Percentiles rank a stretch among this genome's conserved stretches.
Evolutionary conservation across 2,329 filamentous ascomycete genomes (phyloP).

Genomic region (Aspergillus eucalypticola): DNA sequence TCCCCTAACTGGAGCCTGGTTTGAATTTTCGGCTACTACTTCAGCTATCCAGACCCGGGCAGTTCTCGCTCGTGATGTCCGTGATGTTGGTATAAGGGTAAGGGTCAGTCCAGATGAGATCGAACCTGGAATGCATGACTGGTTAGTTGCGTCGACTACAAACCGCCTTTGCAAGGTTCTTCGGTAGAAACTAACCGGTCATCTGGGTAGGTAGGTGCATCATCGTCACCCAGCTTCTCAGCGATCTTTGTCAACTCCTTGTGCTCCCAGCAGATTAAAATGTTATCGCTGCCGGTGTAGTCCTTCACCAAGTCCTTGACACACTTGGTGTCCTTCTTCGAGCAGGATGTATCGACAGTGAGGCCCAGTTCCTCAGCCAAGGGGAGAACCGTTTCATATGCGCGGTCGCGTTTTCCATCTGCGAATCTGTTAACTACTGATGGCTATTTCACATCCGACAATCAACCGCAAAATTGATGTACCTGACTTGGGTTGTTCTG

Average conservation of each 20-base stretch:
- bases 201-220: conserved; percentile 54
- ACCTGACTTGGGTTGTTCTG: conserved; percentile 53
- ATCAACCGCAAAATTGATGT: conserved; percentile 10
- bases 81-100: conserved; percentile 52
- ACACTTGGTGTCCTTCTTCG: conserved; percentile 57
- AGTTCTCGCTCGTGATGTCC: conserved; percentile 52
- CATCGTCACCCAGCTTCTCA: conserved; percentile 52
- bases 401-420: conserved; percentile 56
- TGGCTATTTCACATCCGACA: no score
- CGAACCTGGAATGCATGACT: conserved; percentile 37
- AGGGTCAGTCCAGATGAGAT: conserved; percentile 61
- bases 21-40: not conserved
- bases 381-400: conserved; percentile 59
- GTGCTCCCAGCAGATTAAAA: conserved; percentile 66
- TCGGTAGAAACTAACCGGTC: conserved; percentile 39
- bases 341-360: conserved; percentile 57
- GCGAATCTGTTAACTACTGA: not conserved
- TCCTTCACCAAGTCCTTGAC: conserved; percentile 53
- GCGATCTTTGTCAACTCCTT: conserved; percentile 55
- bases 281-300: conserved; percentile 56
- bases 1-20: no score
- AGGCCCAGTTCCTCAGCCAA: conserved; percentile 58
- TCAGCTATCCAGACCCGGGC: conserved; percentile 53
- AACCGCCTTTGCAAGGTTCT: not conserved
- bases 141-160: conserved; percentile 4